These are phyloP conservation scores for Dioscorea cayenensis DNA, from an alignment of 116 monocot species.

Conservation along the genomic window DNA sequence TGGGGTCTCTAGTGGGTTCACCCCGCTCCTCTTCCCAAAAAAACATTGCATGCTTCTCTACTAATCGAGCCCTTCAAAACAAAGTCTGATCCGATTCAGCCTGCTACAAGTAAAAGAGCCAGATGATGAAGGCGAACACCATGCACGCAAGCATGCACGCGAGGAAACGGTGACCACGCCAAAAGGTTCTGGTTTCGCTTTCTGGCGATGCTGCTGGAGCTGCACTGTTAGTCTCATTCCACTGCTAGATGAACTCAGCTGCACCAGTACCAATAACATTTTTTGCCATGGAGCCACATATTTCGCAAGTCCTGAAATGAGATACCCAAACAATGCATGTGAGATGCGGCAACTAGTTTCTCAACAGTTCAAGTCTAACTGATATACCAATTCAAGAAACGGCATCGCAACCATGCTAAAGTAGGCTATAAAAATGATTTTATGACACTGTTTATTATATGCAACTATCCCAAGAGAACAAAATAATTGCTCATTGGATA, in stretches of 20 bases:
- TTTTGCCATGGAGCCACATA: constrained; percentile 75
- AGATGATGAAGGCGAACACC: constrained; percentile 88
- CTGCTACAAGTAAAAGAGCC: constrained; percentile 96
- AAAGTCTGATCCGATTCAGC: not conserved
- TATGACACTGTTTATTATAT: no score
- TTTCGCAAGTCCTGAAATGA: constrained; percentile 71
- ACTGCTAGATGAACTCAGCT: constrained; percentile 40
- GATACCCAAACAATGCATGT: not conserved
- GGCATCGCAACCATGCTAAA: no score
- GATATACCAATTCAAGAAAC: no score
- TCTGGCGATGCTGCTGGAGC: constrained; percentile 5
- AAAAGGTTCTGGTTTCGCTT: constrained; percentile 53
- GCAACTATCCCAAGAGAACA: no score
- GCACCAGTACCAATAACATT: constrained; percentile 58
- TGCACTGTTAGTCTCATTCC: constrained; percentile 37
- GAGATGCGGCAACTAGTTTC: no score
- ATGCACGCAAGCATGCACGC: constrained; percentile 87
- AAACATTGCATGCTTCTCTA: no score
- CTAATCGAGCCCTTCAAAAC: no score
- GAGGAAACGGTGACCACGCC: constrained; percentile 87
- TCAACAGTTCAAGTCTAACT: no score
- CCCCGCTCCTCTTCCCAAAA: no score
- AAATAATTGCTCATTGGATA: no score
- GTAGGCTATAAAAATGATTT: no score
- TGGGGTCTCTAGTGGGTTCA: no score